Base-by-base conservation (phyloP, 768 basidiomycete species). In the Rhodotorula paludigena region DNA sequence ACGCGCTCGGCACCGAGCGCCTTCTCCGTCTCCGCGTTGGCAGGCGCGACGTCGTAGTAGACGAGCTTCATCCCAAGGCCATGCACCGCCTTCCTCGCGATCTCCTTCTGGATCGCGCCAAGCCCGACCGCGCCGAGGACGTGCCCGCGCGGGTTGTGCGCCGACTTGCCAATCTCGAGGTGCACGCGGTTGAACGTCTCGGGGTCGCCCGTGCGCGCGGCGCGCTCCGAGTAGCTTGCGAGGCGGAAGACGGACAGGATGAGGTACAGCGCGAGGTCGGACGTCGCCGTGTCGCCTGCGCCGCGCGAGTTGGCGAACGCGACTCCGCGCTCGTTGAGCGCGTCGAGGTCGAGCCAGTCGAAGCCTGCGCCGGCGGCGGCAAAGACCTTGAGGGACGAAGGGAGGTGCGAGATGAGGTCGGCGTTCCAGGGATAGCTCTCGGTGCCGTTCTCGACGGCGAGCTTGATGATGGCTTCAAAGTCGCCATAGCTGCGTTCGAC, bases 401-500 rank as follows among this genome's bases (percentile, higher is more conserved):
- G 47, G n/a, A 64, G 63, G 32, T 57, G 63, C 16, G 56, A 51
- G 41, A 57, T 64, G 56, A 64, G 63, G 23, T 57, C 63, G 35
- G 57, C 48, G 32, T 51, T 58, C 56, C 38, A 64, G 12, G 55
- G 38, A 18, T 32, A 33, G 36, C 30, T n/a, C 14, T 21, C 56
- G 32, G 44, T 57, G 47, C 52, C 44, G 14, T 23, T 44, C 36
- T 38, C 63, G 63, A 64, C 56, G 15, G 48, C 48, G 48, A 64
- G 48, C 42, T 64, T 57, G 39, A 58, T 35, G 38, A 53, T 44
- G 4, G 49, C 57, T 14, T 44, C 57, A n/a, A 57, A 57, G 42
- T 32, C 32, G 57, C 57, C 57, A 20, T 57, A 57, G 18, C 57
- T 57, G 42, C 30, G n/a, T 14, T 9, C 36, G 25, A n/a, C n/a